Conservation (phyloP, 768 basidiomycete genomes). For the Goffeauzyma gilvescens region DNA sequence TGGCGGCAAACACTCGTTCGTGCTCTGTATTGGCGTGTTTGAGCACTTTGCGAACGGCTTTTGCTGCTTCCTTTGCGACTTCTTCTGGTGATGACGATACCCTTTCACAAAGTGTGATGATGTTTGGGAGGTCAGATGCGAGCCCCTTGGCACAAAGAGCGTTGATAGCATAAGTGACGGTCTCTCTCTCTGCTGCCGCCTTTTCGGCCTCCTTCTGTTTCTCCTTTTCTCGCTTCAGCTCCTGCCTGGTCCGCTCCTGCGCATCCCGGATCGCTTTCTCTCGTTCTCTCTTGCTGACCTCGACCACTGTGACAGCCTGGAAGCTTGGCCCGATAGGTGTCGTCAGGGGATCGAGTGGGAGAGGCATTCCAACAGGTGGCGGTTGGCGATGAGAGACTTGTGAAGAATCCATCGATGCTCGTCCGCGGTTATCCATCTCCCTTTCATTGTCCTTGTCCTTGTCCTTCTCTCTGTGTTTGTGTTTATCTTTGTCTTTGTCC, state of each 20-base stretch:
- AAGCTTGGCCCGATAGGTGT: too few species aligned
- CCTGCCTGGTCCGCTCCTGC: constrained; percentile 8
- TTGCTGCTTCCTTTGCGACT: constrained; percentile 65
- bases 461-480: neutral
- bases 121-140: constrained; percentile 19
- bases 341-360: neutral
- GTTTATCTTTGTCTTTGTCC: constrained; percentile 1
- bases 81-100: constrained; percentile 46
- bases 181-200: constrained; percentile 1
- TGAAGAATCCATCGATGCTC: constrained; percentile 1
- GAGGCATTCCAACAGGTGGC: constrained; percentile 1
- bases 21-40: constrained; percentile 36
- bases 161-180: neutral
- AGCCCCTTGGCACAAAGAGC: constrained; percentile 4
- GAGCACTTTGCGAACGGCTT: constrained; percentile 65
- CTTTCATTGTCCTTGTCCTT: neutral
- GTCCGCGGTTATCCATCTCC: neutral
- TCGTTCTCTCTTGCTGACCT: constrained; percentile 5
- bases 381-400: neutral
- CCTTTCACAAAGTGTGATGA: constrained; percentile 69
- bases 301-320: constrained; percentile 5
- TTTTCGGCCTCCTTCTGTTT: constrained; percentile 8
- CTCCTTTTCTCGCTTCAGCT: constrained; percentile 5
- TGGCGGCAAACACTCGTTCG: constrained; percentile 15
- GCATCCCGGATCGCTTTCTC: constrained; percentile 2